Evolutionary conservation across 305 asterid genomes (phyloP).

Genomic region (Solanum hybrid): DNA sequence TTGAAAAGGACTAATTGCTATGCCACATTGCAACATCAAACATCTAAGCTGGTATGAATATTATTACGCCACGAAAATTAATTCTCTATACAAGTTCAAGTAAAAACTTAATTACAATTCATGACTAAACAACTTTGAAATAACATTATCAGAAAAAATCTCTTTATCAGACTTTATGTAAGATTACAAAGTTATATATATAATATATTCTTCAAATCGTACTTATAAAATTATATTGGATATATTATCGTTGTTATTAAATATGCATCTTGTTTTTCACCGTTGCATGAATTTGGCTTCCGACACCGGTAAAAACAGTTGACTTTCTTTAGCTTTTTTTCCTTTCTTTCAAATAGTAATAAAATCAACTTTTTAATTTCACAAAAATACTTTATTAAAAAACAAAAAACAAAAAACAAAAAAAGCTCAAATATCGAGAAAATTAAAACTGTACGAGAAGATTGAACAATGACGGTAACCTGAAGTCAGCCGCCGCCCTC

Average conservation of each 20-base stretch:
- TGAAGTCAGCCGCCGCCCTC: constrained; percentile 50
- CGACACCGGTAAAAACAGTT: constrained; percentile 10
- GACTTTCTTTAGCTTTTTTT: constrained; percentile 1
- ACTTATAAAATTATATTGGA: background rate
- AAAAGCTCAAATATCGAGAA: constrained; percentile 10
- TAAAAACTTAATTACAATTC: background rate
- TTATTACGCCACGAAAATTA: background rate
- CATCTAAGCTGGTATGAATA: background rate
- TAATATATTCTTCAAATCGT: background rate
- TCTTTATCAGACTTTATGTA: too few species aligned
- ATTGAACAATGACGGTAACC: constrained; percentile 26
- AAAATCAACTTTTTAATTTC: background rate
- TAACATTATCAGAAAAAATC: accelerated
- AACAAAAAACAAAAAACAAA: background rate
- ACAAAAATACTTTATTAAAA: background rate
- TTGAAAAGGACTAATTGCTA: background rate
- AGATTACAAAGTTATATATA: accelerated
- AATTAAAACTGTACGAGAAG: background rate
- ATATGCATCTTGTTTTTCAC: background rate
- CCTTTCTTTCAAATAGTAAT: background rate
- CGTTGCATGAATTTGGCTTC: background rate
- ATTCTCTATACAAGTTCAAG: background rate
- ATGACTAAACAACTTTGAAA: background rate
- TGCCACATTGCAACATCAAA: background rate
- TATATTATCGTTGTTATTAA: background rate